These are phyloP conservation scores for Beauveria sp. DNA, from an alignment of 2,329 filamentous ascomycete species.

Conservation along the genomic window DNA sequence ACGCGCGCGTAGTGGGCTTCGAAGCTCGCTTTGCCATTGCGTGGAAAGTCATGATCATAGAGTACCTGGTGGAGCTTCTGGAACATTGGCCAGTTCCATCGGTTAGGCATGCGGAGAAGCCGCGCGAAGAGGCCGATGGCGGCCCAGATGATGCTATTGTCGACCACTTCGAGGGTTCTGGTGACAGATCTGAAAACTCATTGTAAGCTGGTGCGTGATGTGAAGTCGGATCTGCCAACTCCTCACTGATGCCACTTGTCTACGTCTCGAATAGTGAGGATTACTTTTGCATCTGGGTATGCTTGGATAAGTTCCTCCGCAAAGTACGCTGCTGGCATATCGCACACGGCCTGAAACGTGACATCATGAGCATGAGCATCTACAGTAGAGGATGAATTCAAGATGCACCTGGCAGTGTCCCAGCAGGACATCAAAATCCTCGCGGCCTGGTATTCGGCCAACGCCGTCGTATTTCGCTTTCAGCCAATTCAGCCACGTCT, in stretches of 20 bases:
- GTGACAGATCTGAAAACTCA: not conserved
- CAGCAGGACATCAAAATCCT: constrained; percentile 2
- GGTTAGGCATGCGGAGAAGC: constrained; percentile 6
- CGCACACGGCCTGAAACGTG: not conserved
- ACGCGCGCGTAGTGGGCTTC: constrained; percentile 17
- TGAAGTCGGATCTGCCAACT: not conserved
- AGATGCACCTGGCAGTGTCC: not conserved
- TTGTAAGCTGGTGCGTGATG: not conserved
- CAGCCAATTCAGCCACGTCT: constrained; percentile 3
- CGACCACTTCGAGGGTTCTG: not conserved
- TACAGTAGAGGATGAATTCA: not conserved
- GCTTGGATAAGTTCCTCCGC: constrained; percentile 5
- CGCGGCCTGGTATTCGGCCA: constrained; percentile 5
- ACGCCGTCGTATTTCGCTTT: constrained; percentile 3
- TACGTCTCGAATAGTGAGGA: constrained; percentile 6
- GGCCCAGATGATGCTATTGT: constrained; percentile 4
- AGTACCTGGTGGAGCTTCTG: constrained; percentile 17
- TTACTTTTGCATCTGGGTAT: constrained; percentile 7
- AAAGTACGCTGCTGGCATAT: constrained; percentile 9
- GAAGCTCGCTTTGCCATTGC: constrained; percentile 14
- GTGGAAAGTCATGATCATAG: constrained; percentile 6
- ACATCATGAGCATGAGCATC: not conserved
- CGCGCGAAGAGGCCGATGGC: not conserved
- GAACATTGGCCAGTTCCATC: constrained; percentile 10
- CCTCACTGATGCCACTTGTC: constrained; percentile 5